A percentile compares a stretch with the other conserved stretches of the same genome.
Evolutionary conservation across 495 filamentous ascomycete genomes (phyloP).

Genomic region (Penicillium paradoxum): DNA sequence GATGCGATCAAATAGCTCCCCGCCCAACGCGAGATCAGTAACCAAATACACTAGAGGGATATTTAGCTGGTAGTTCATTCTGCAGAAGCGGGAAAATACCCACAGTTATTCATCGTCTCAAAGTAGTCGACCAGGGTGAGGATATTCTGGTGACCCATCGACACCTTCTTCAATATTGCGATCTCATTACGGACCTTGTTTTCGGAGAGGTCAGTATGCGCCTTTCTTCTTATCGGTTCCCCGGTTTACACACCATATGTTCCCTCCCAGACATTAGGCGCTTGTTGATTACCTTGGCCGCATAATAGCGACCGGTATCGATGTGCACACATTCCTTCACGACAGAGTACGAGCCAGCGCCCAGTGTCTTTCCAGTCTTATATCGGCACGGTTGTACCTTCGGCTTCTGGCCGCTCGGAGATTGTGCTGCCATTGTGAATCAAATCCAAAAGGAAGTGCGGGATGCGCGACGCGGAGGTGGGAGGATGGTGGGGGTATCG

Average conservation of each 20-base stretch:
- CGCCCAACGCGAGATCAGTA: constrained; percentile 92
- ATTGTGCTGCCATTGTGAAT: constrained; percentile 35
- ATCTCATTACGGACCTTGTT: constrained; percentile 92
- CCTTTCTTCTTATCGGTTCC: not conserved
- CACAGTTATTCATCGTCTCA: constrained; percentile 97
- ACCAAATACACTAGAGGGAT: constrained; percentile 77
- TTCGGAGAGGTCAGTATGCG: not conserved
- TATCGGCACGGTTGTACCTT: constrained; percentile 80
- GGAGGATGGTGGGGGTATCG: not conserved
- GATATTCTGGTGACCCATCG: constrained; percentile 98
- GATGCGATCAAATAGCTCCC: constrained; percentile 97
- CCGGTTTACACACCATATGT: constrained; percentile 70
- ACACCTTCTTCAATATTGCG: constrained; percentile 90
- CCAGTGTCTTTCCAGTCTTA: constrained; percentile 97
- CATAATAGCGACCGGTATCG: constrained; percentile 96
- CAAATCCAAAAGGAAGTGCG: not conserved
- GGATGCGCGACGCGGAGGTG: constrained; percentile 4
- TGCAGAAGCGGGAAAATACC: constrained; percentile 16
- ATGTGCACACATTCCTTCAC: constrained; percentile 99
- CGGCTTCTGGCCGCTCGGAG: constrained; percentile 41
- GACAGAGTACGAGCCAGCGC: constrained; percentile 94
- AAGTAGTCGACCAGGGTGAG: constrained; percentile 98
- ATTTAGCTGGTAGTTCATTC: constrained; percentile 1
- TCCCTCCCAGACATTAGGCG: constrained; percentile 94
- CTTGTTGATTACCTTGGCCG: constrained; percentile 99